Evolutionary conservation across 139 green algal species (phyloP), one percentile per base, ranked within the genome.

Genomic region (Coelastrella sp.): DNA sequence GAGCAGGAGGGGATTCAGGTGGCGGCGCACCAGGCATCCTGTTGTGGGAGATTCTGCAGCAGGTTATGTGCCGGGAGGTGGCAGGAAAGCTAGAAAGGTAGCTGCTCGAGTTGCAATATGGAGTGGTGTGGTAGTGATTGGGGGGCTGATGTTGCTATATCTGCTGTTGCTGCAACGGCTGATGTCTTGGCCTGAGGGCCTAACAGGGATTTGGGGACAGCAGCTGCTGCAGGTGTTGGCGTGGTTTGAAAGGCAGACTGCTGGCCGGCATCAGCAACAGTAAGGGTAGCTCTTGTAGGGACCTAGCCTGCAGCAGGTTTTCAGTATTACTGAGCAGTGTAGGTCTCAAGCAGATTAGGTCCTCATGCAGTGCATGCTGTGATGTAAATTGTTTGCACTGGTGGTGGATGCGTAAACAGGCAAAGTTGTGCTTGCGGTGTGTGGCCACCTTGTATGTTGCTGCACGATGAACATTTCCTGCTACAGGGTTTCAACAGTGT

Each of bases 111-210:
- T 61, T 66, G 78, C 14, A 35, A 49, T 58, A 7, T 61, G 78
- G 78, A 63, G 35, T 83, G 63, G 49, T 76, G 82, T 24, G 19
- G 59, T 72, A 68, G 68, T 81, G 84, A 56, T 76, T 24, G 66
- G 14, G 57, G 68, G 66, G 68, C 0, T 85, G 73, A 7, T 76
- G n/a, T 57, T 85, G 74, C n/a, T 90, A n/a, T 84, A 78, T 35
- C 25, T 84, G 86, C 10, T 84, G 86, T 60, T 90, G 86, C 49
- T 75, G 86, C 73, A 85, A 59, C 68, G 58, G 74, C 25, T 84
- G 70, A 22, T 60, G 35, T 72, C 35, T 59, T 56, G 20, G 8
- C 60, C 27, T 22, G 82, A 85, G 56, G 78, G 66, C 20, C 24
- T 24, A 9, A 81, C 27, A n/a, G 11, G 14, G 65, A n/a, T 80